A percentile compares a stretch with the other conserved stretches of the same genome.
Conservation (phyloP, 2,329 filamentous ascomycete genomes). For the Trichoderma lentiforme region DNA sequence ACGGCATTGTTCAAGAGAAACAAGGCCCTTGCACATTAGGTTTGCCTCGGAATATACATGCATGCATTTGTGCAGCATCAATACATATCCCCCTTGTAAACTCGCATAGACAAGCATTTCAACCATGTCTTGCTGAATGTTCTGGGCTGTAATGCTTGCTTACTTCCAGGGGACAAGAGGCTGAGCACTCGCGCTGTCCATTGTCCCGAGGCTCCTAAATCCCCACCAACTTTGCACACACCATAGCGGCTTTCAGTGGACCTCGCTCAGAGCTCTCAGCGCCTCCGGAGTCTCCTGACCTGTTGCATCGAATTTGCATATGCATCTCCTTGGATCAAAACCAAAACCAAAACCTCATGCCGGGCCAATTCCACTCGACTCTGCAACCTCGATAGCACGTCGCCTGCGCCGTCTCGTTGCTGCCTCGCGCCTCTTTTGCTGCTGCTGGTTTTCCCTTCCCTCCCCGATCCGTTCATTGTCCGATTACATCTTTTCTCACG, state of each 20-base stretch:
- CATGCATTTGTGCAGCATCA: neutral
- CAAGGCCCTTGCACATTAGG: neutral
- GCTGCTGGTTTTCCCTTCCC: neutral
- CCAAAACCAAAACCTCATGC: neutral
- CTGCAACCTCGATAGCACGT: neutral
- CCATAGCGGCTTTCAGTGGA: slow-evolving; percentile 10
- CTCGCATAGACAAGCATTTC: neutral
- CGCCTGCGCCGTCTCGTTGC: neutral
- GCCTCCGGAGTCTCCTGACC: slow-evolving; percentile 8
- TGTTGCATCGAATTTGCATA: neutral
- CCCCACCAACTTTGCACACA: slow-evolving; percentile 1
- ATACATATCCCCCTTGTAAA: neutral
- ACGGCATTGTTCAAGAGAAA: neutral
- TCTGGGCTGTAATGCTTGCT: neutral
- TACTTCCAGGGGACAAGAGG: neutral
- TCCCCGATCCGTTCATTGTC: neutral
- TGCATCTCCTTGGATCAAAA: neutral
- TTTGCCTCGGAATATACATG: neutral
- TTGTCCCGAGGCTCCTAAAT: slow-evolving; percentile 16
- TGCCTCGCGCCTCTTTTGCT: neutral
- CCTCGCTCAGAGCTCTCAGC: slow-evolving; percentile 2
- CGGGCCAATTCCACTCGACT: neutral
- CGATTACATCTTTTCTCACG: slow-evolving; percentile 8
- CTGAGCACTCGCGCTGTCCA: slow-evolving; percentile 8
- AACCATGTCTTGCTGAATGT: neutral